A percentile compares a stretch with the other conserved stretches of the same genome.
Evolutionary conservation across 495 filamentous ascomycete species (phyloP).

Genomic region (Tuber aestivum): DNA sequence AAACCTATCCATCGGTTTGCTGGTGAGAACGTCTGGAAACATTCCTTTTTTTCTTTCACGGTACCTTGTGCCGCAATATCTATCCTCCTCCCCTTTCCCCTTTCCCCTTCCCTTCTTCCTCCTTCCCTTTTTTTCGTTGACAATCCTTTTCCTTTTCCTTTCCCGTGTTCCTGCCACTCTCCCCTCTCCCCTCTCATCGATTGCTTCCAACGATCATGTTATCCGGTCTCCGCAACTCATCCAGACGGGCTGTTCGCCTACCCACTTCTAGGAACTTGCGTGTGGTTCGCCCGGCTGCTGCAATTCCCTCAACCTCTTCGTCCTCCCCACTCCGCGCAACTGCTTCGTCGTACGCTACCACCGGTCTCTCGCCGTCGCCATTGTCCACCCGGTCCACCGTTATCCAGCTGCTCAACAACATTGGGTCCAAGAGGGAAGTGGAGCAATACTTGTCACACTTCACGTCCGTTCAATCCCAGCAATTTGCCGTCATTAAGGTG

Average conservation of each 20-base stretch:
- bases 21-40: background rate
- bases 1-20: background rate
- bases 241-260: constrained; percentile 28
- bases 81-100: background rate
- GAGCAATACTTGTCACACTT: constrained; percentile 98
- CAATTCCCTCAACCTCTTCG: background rate
- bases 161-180: background rate
- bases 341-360: constrained; percentile 18
- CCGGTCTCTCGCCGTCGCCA: constrained; percentile 13
- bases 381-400: constrained; percentile 75
- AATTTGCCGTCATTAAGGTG: constrained; percentile 98
- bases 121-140: constrained; percentile 9
- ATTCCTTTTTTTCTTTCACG: background rate
- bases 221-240: constrained; percentile 35
- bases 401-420: constrained; percentile 88
- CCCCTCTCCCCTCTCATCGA: constrained; percentile 16
- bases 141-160: background rate
- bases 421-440: constrained; percentile 93
- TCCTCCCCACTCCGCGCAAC: constrained; percentile 18
- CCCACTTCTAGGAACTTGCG: constrained; percentile 23
- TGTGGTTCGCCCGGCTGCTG: constrained; percentile 11
- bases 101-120: background rate
- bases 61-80: background rate
- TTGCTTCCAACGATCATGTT: constrained; percentile 31
- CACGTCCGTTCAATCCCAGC: constrained; percentile 91